Conservation (phyloP, 306 rosid species). For the Malus fusca region DNA sequence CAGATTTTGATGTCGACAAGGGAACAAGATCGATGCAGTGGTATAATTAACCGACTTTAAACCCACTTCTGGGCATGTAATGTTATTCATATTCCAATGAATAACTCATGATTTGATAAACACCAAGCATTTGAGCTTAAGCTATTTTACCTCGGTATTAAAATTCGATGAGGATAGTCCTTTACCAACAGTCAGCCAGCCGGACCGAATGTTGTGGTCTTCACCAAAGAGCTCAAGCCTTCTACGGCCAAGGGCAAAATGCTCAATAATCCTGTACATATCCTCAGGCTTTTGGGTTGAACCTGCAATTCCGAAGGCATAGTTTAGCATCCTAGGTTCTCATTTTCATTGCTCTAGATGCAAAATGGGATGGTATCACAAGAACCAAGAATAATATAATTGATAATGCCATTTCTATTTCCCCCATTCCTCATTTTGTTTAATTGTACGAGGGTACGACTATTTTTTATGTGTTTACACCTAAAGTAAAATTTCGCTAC, state of each 20-base stretch:
- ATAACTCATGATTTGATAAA: neutral
- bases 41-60: neutral
- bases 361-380: neutral
- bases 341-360: conserved; percentile 10
- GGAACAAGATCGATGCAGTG: neutral
- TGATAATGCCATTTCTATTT: neutral
- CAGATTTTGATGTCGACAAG: neutral
- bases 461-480: neutral
- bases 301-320: conserved; percentile 46
- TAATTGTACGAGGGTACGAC: neutral
- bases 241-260: conserved; percentile 98
- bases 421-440: neutral
- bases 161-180: conserved; percentile 80
- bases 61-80: neutral
- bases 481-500: neutral
- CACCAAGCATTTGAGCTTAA: neutral
- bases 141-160: conserved; percentile 57
- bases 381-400: neutral
- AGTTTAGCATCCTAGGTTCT: neutral
- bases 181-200: conserved; percentile 90
- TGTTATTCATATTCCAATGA: neutral
- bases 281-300: conserved; percentile 98
- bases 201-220: conserved; percentile 92
- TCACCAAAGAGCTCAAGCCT: conserved; percentile 96
- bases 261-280: conserved; percentile 96